Base-by-base conservation (phyloP, 2,329 filamentous ascomycete genomes). In the Verticillium zaregamsianum region DNA sequence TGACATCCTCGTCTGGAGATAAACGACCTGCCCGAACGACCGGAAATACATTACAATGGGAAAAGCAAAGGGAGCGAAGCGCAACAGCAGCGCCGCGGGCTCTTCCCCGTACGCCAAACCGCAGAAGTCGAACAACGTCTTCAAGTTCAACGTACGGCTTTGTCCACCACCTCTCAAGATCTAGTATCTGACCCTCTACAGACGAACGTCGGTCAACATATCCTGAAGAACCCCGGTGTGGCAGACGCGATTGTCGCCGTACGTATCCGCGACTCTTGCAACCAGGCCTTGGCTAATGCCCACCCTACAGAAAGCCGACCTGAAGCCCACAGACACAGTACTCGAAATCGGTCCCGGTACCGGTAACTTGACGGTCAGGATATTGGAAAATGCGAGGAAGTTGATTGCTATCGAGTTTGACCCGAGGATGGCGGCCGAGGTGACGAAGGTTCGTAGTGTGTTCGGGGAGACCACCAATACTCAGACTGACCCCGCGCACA, bases 401-500 rank as follows among this genome's bases (percentile, higher is more conserved):
- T 79, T 82, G 57, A 91, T 93, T 58, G 91, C 91, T 4, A 91
- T 97, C 58, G 95, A 99, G 79, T 84, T 97, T 74, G 95, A 99
- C 77, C 93, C 95, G 23, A 85, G 95, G 71, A 98, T 98, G 95
- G 93, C 92, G 14, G 94, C 94, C 63, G 95, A 98, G 78, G 85
- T 97, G 65, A 95, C 92, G 55, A 96, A 94, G 89, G 87, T 65
- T 14, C 23, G 39, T 45, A 14, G 4, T 25, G 11, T 20, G 0
- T 23, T 23, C n/a, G 25, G 31, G 17, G 25, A 52, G 15, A 33
- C 9, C n/a, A 17, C n/a, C 7, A 8, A 20, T 3, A n/a, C 23
- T 15, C 11, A 87, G 3, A 88, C 89, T 59, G 88, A 92, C 75
- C 78, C 91, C 35, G 93, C 25, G 23, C 28, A 17, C 45, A 96